These are phyloP conservation scores for Adansonia rubrostipa DNA, from an alignment of 441 rosid genomes.

Conservation along the genomic window DNA sequence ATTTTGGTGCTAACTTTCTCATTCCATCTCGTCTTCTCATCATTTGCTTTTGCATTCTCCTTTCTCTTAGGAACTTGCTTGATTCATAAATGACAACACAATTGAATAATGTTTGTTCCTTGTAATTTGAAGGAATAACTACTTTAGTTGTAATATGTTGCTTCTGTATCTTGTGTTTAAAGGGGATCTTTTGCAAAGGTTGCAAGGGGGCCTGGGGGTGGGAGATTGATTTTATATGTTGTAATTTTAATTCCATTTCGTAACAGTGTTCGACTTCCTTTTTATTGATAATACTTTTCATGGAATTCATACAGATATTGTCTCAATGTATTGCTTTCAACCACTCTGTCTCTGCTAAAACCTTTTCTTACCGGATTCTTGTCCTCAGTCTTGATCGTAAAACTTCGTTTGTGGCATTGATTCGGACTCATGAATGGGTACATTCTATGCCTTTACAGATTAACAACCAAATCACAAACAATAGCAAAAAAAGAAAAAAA, in stretches of 20 bases:
- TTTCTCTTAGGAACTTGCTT: not conserved
- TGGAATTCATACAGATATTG: too few species aligned
- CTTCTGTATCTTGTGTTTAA: constrained; percentile 1
- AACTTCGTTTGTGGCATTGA: too few species aligned
- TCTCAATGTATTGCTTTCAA: not conserved
- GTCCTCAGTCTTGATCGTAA: too few species aligned
- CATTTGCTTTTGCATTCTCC: not conserved
- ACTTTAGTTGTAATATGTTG: not conserved
- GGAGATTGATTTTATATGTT: not conserved
- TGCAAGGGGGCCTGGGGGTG: not conserved
- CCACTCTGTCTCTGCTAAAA: not conserved
- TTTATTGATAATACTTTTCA: too few species aligned
- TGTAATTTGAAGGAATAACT: not conserved
- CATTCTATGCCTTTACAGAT: constrained; percentile 72
- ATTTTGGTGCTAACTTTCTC: constrained; percentile 56
- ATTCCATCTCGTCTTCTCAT: not conserved
- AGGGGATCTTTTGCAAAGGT: not conserved
- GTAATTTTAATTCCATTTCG: not conserved
- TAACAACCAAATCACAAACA: constrained; percentile 68
- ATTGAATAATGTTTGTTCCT: not conserved
- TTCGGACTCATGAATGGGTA: constrained; percentile 38
- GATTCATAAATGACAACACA: not conserved
- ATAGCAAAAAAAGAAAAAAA: constrained; percentile 47
- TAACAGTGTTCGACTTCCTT: too few species aligned
- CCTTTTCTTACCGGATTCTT: not conserved